phyloP scores from a whole-genome alignment of 139 green algal genomes.

The Ettlia oleoabundans region DNA sequence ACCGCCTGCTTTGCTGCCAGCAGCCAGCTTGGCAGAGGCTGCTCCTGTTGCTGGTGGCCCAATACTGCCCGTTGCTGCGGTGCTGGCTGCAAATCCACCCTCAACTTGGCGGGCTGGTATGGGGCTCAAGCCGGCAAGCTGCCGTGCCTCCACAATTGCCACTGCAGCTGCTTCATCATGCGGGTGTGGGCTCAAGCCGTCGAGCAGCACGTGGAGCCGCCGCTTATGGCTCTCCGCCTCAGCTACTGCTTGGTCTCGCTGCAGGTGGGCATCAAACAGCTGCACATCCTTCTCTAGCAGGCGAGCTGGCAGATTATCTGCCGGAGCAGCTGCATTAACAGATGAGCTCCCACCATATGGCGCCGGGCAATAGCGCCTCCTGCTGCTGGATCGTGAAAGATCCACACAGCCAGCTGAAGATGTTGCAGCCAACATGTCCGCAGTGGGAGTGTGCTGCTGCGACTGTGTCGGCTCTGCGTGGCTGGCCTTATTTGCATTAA shows the following conservation, averaged over 20 bases:
- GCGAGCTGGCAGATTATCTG: background rate
- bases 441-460: no score
- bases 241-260: slow-evolving; percentile 46
- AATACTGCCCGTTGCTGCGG: no score
- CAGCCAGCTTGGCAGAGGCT: background rate
- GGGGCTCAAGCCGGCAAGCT: slow-evolving; percentile 23
- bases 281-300: slow-evolving; percentile 37
- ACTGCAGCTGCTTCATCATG: background rate
- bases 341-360: background rate
- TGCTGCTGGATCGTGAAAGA: no score
- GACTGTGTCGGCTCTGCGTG: no score
- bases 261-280: slow-evolving; percentile 43
- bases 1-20: background rate
- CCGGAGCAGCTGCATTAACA: background rate
- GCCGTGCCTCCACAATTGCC: background rate
- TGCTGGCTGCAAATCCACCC: background rate
- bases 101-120: background rate
- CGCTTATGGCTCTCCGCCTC: slow-evolving; percentile 31
- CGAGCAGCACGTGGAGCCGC: slow-evolving; percentile 37
- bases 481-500: no score
- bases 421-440: no score
- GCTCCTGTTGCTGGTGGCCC: background rate
- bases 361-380: background rate
- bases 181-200: slow-evolving; percentile 2
- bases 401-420: no score